phyloP scores from a whole-genome alignment of 768 basidiomycete species.

The Panellus pusillus region DNA sequence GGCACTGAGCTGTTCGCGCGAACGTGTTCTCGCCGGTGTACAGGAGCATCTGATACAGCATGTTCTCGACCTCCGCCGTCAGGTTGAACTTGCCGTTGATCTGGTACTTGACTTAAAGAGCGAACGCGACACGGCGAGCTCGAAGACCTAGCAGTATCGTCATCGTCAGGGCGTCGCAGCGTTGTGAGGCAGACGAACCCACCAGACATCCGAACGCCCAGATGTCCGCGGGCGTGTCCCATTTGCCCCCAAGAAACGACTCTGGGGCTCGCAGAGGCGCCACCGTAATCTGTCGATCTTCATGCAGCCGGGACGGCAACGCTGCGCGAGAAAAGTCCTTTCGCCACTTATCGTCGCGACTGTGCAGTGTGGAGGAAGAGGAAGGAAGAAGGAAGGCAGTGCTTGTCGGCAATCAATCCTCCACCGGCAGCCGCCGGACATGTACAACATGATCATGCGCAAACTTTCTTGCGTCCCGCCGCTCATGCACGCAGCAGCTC shows the following conservation, averaged over 20 bases:
- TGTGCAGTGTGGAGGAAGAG: no score
- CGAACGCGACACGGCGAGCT: slow-evolving; percentile 7
- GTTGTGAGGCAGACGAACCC: slow-evolving; percentile 20
- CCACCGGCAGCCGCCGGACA: no score
- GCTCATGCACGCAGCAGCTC: no score
- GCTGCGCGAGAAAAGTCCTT: slow-evolving; percentile 23
- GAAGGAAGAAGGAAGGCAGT: no score
- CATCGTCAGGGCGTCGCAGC: not conserved
- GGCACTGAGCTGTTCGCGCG: no score
- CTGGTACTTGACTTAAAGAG: slow-evolving; percentile 14
- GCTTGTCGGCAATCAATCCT: no score
- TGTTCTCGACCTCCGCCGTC: slow-evolving; percentile 12
- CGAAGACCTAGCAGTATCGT: slow-evolving; percentile 11
- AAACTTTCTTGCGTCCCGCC: no score
- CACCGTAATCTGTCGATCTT: slow-evolving; percentile 24
- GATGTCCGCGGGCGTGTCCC: slow-evolving; percentile 31
- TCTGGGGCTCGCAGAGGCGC: slow-evolving; percentile 29
- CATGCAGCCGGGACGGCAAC: slow-evolving; percentile 8
- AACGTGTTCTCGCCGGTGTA: no score
- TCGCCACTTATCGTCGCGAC: no score
- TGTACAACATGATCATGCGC: no score
- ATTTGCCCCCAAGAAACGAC: slow-evolving; percentile 26
- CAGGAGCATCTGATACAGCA: slow-evolving; percentile 13
- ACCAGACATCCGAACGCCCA: slow-evolving; percentile 35
- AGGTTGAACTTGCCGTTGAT: not conserved